phyloP scores from a whole-genome alignment of 441 rosid species.

The Eutrema salsugineum region DNA sequence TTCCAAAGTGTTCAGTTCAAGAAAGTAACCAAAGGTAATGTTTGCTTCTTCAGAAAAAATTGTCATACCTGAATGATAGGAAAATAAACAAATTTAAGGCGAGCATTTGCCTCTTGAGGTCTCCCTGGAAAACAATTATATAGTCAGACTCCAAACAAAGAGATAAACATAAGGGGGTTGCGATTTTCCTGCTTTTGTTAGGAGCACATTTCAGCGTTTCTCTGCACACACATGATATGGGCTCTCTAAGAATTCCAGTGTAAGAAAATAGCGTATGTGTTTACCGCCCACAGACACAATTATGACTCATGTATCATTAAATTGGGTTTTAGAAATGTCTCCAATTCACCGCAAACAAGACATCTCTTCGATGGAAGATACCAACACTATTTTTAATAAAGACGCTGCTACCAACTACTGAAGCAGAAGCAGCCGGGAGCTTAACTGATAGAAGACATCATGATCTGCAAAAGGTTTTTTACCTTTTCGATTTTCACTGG shows the following conservation, averaged over 20 bases:
- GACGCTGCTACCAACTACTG: not conserved
- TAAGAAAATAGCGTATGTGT: not conserved
- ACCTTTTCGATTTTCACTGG: conserved; percentile 23
- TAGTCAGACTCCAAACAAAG: conserved; percentile 11
- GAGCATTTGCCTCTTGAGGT: conserved; percentile 57
- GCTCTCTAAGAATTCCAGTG: not conserved
- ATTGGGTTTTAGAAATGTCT: not conserved
- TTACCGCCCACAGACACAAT: not conserved
- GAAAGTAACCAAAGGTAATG: not conserved
- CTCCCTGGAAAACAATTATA: conserved; percentile 34
- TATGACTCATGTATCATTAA: not conserved
- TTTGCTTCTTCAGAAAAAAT: not conserved
- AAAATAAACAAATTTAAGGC: conserved; percentile 62
- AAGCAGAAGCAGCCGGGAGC: not conserved
- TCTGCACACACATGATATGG: not conserved
- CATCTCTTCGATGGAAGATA: not conserved
- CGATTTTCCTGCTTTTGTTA: not conserved
- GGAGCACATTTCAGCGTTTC: not conserved
- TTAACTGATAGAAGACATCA: not conserved
- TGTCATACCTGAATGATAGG: conserved; percentile 54
- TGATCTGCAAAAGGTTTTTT: not conserved
- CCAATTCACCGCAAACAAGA: not conserved
- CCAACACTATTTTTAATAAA: not conserved
- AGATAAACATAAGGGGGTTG: not conserved
- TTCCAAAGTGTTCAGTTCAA: not conserved